Evolutionary conservation across 2,329 filamentous ascomycete genomes (phyloP).

Genomic region (Fusarium sambucinum): DNA sequence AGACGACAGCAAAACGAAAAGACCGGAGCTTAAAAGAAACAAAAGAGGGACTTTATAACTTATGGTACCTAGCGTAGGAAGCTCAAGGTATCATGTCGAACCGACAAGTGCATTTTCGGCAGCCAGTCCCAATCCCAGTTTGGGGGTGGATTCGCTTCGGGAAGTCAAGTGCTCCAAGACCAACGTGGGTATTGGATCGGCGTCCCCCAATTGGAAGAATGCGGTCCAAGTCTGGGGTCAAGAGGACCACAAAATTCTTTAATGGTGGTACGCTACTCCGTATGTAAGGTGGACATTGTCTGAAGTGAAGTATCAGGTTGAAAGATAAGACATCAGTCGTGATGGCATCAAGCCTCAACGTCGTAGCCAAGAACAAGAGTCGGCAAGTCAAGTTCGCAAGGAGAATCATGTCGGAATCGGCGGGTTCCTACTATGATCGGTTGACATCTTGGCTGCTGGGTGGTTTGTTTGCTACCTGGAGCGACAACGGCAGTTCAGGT

Average conservation of each 20-base stretch:
- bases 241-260: conserved; percentile 16
- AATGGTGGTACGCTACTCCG: conserved; percentile 1
- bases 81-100: conserved; percentile 29
- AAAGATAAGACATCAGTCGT: conserved; percentile 2
- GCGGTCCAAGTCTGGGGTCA: conserved; percentile 34
- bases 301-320: conserved; percentile 14
- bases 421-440: conserved; percentile 18
- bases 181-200: conserved; percentile 45
- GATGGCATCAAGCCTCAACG: neutral
- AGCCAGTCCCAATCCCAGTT: conserved; percentile 33
- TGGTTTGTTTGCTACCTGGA: conserved; percentile 22
- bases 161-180: conserved; percentile 45
- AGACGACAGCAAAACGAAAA: conserved; percentile 19
- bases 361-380: neutral
- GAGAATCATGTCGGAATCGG: neutral
- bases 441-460: conserved; percentile 24
- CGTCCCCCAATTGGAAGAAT: conserved; percentile 43
- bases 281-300: conserved; percentile 25
- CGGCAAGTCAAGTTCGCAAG: neutral
- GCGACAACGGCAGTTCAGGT: conserved; percentile 42
- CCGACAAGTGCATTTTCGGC: conserved; percentile 32
- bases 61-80: conserved; percentile 28
- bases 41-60: conserved; percentile 42
- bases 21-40: conserved; percentile 34
- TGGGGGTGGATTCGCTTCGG: conserved; percentile 48